Percentiles rank a stretch among this genome's conserved stretches.
These are phyloP conservation scores for Austroboletus rostrupii DNA, from an alignment of 1,284 basidiomycete genomes.

Conservation along the genomic window DNA sequence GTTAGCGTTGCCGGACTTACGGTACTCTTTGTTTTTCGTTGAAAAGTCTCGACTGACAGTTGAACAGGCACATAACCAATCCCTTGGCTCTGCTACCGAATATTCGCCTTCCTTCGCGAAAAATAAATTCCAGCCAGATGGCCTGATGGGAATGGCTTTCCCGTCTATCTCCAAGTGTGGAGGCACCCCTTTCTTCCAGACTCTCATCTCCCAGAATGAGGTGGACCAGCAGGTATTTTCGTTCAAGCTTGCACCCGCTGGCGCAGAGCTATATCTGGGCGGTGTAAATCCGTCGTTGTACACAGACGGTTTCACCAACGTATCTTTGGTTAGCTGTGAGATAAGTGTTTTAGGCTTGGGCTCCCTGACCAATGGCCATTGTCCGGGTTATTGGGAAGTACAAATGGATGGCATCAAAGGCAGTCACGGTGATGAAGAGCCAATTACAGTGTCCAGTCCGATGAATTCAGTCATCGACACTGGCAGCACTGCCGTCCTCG, in stretches of 20 bases:
- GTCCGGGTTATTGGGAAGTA: conserved; percentile 31
- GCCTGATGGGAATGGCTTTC: conserved; percentile 23
- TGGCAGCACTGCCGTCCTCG: conserved; percentile 47
- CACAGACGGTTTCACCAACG: conserved; percentile 16
- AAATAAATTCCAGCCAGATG: conserved; percentile 15
- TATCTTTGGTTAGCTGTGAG: conserved; percentile 4
- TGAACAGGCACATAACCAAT: conserved; percentile 13
- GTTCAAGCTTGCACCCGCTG: conserved; percentile 38
- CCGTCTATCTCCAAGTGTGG: conserved; percentile 9
- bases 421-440: conserved; percentile 6
- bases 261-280: conserved; percentile 42
- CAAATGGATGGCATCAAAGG: conserved; percentile 17
- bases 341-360: background rate
- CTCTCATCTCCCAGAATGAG: conserved; percentile 19
- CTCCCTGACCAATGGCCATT: background rate
- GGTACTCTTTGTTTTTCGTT: conserved; percentile 11
- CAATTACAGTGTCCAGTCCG: conserved; percentile 6
- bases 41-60: conserved; percentile 1
- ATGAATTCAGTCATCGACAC: conserved; percentile 38
- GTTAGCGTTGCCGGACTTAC: conserved; percentile 23
- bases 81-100: conserved; percentile 11
- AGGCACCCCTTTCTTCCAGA: conserved; percentile 18
- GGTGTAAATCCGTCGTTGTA: conserved; percentile 25
- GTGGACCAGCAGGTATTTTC: conserved; percentile 31
- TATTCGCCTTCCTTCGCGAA: conserved; percentile 9